Conservation (phyloP, 768 basidiomycete species). For the Pleurotus platypus region DNA sequence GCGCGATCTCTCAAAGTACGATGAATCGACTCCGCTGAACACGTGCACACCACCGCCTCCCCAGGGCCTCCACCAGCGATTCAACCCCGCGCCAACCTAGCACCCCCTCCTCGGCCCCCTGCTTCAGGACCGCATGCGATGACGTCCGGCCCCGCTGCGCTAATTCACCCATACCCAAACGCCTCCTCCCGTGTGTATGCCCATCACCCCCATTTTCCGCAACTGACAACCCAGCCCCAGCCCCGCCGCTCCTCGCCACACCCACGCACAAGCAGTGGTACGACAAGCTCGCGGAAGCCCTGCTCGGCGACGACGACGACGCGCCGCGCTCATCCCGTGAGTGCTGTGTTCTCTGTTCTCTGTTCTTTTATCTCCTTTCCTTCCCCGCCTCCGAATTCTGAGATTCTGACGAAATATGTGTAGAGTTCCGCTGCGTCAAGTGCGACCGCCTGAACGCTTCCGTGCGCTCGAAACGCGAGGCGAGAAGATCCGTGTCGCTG, state of each 20-base stretch:
- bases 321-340: conserved; percentile 46
- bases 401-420: conserved; percentile 57
- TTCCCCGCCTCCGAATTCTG: conserved; percentile 1
- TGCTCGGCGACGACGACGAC: conserved; percentile 81
- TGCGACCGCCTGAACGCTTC: conserved; percentile 80
- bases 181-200: not conserved
- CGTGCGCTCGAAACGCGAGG: conserved; percentile 30
- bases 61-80: conserved; percentile 33
- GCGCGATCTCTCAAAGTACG: conserved; percentile 89
- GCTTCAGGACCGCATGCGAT: not conserved
- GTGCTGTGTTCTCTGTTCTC: conserved; percentile 25
- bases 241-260: conserved; percentile 14
- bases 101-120: conserved; percentile 16
- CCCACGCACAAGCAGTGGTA: conserved; percentile 74
- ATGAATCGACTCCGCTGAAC: conserved; percentile 46
- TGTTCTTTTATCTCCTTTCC: not conserved
- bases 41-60: conserved; percentile 20
- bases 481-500: conserved; percentile 14
- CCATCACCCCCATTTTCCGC: not conserved
- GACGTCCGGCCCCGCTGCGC: conserved; percentile 28
- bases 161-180: conserved; percentile 11
- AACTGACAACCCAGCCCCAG: not conserved
- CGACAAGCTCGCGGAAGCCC: conserved; percentile 82
- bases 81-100: conserved; percentile 15
- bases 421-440: conserved; percentile 85